These are phyloP conservation scores for Dipteronia sinensis DNA, from an alignment of 345 rosid genomes.

Conservation along the genomic window DNA sequence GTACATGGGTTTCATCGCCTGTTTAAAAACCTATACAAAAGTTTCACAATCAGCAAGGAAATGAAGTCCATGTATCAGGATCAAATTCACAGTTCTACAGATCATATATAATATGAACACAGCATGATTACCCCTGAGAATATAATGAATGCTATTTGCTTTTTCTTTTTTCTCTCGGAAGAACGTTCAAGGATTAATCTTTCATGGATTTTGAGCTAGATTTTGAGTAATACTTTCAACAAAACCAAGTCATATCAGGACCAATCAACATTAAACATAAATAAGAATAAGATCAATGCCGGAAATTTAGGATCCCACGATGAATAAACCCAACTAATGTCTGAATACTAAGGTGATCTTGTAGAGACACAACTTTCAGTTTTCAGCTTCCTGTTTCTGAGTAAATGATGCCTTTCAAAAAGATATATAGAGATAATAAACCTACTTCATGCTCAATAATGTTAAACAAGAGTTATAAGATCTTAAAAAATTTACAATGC, in stretches of 20 bases:
- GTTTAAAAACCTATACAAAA: neutral
- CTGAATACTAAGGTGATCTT: neutral
- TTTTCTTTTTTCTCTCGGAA: too few relatives aligned
- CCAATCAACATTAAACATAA: neutral
- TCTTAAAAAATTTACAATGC: neutral
- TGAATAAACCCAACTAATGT: neutral
- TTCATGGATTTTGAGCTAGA: neutral
- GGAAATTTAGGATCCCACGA: neutral
- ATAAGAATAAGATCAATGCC: neutral
- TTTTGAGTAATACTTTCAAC: neutral
- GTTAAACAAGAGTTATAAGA: slow-evolving; percentile 1
- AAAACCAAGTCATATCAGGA: slow-evolving; percentile 3
- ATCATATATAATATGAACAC: neutral
- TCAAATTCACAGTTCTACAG: neutral
- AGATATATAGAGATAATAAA: neutral
- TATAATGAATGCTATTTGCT: neutral
- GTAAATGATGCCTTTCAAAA: neutral
- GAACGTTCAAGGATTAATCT: neutral
- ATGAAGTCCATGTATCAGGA: neutral
- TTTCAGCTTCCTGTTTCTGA: neutral
- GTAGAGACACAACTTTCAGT: neutral
- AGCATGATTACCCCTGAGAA: neutral
- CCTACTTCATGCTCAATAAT: neutral
- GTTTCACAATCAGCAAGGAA: neutral
- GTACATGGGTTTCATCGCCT: neutral